Evolutionary conservation across 495 filamentous ascomycete genomes (phyloP).

Genomic region (Lasiosphaeria ovina): DNA sequence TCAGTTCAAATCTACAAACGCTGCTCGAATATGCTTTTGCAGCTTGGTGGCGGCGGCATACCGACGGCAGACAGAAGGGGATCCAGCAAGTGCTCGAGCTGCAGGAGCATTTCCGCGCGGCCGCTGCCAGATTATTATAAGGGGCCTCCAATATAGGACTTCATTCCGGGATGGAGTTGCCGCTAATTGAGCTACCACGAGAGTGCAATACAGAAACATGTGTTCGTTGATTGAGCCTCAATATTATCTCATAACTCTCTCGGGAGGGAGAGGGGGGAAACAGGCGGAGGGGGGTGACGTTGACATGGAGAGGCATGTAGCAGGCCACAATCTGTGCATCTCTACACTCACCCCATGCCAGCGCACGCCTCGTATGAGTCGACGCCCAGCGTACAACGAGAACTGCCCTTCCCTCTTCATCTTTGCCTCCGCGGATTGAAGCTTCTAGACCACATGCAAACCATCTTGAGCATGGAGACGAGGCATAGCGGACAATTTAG

Average conservation of each 20-base stretch:
- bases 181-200: neutral
- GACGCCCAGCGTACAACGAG: conserved; percentile 1
- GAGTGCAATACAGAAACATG: conserved; percentile 14
- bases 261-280: neutral
- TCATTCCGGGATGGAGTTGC: conserved; percentile 19
- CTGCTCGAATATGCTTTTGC: neutral
- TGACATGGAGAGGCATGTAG: neutral
- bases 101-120: neutral
- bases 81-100: neutral
- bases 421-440: neutral
- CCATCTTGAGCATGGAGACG: neutral
- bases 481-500: conserved; percentile 17
- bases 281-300: neutral
- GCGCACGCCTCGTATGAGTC: neutral
- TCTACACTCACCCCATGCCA: conserved; percentile 13
- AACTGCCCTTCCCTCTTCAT: neutral
- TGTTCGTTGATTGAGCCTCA: conserved; percentile 23
- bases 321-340: neutral
- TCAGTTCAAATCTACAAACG: neutral
- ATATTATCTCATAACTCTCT: conserved; percentile 9
- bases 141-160: conserved; percentile 10
- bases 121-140: neutral
- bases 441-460: conserved; percentile 4
- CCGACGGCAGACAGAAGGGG: neutral
- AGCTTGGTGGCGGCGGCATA: neutral